These are phyloP conservation scores for Barnettozyma botsteinii DNA, from an alignment of 805 yeast species.

Conservation along the genomic window DNA sequence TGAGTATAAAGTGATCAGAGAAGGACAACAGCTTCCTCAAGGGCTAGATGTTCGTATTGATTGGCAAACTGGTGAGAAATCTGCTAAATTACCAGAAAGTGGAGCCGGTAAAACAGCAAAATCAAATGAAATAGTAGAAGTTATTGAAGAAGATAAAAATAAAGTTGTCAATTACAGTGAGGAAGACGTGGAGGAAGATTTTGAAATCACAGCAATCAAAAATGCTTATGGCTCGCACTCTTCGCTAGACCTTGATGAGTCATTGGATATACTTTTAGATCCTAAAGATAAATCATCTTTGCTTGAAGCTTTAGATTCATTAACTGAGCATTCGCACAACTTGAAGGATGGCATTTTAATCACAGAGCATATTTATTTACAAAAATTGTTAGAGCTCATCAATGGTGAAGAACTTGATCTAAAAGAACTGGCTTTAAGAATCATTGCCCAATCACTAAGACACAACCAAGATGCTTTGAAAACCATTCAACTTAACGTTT, in stretches of 20 bases:
- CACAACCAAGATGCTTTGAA: constrained; percentile 62
- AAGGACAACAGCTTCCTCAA: constrained; percentile 72
- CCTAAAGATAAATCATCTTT: constrained; percentile 7
- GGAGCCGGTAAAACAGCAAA: not conserved
- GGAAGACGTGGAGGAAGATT: constrained; percentile 17
- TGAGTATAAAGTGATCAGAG: constrained; percentile 65
- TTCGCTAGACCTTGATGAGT: constrained; percentile 16
- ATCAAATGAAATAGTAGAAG: constrained; percentile 9
- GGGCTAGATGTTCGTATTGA: constrained; percentile 69
- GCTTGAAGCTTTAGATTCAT: constrained; percentile 28
- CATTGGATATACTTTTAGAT: constrained; percentile 7
- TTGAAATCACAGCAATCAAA: constrained; percentile 18
- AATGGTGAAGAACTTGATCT: constrained; percentile 15
- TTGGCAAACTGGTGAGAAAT: constrained; percentile 61
- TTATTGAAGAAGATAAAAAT: constrained; percentile 14
- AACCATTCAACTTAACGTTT: constrained; percentile 25
- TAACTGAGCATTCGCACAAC: constrained; percentile 64
- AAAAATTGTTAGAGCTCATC: constrained; percentile 26
- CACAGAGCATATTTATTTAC: constrained; percentile 28
- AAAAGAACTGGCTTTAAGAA: constrained; percentile 51
- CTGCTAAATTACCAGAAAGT: constrained; percentile 51
- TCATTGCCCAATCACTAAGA: constrained; percentile 63
- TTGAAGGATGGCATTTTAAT: constrained; percentile 54
- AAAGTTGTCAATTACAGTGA: constrained; percentile 14
- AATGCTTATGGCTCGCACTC: constrained; percentile 17